Evolutionary conservation across 2,329 filamentous ascomycete species (phyloP).

Genomic region (Xylaria sp.): DNA sequence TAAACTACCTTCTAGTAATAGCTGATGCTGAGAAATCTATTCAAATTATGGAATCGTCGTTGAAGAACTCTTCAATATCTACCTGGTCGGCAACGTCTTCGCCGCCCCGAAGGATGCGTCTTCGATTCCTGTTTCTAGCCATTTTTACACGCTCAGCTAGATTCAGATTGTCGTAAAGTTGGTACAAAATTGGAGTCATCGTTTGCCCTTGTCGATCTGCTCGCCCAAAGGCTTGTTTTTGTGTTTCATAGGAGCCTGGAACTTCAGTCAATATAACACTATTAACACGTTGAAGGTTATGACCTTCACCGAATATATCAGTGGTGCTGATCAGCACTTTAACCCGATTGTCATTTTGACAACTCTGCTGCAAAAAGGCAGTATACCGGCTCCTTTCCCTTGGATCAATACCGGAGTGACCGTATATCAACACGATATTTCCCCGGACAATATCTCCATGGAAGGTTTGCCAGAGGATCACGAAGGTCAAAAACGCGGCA

Average conservation of each 20-base stretch:
- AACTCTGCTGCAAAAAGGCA: not conserved
- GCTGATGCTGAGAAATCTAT: not conserved
- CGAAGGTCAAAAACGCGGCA: not conserved
- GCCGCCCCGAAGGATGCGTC: not conserved
- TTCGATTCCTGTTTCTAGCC: not conserved
- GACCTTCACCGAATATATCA: not conserved
- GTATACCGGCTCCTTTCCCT: not conserved
- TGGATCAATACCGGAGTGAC: not conserved
- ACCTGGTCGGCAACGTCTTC: not conserved
- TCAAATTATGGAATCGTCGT: not conserved
- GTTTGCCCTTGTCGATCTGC: not conserved
- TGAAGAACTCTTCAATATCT: not conserved
- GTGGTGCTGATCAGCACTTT: not conserved
- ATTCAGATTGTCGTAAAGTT: not conserved
- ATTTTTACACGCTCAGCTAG: not conserved
- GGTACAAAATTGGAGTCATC: not conserved
- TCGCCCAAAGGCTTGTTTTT: not conserved
- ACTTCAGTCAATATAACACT: conserved; percentile 8
- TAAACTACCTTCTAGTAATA: not conserved
- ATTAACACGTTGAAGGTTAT: conserved; percentile 12
- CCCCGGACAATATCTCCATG: not conserved
- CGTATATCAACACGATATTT: not conserved
- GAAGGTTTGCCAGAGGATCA: not conserved
- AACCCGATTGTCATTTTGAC: not conserved
- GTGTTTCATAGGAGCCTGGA: not conserved